A percentile compares a stretch with the other conserved stretches of the same genome.
These are phyloP conservation scores for Penicillium angulare DNA, from an alignment of 495 filamentous ascomycete genomes.

Conservation along the genomic window DNA sequence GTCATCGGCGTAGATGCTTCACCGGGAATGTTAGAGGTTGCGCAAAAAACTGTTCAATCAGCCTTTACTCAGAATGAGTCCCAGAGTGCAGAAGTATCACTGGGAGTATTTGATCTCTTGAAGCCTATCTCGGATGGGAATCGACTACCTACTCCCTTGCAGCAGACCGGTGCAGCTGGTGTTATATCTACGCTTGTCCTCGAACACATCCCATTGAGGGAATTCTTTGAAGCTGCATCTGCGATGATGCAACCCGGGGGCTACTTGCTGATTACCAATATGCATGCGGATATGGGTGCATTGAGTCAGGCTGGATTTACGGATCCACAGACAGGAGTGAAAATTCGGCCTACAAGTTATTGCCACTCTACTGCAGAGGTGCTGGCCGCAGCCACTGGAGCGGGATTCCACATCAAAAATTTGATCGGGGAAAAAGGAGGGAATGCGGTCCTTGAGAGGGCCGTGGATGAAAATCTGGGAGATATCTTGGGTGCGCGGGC, in stretches of 20 bases:
- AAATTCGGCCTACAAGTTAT: conserved; percentile 63
- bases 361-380: conserved; percentile 56
- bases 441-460: conserved; percentile 37
- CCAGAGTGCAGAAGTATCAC: conserved; percentile 1
- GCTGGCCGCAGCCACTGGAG: conserved; percentile 48
- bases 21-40: conserved; percentile 55
- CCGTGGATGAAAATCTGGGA: conserved; percentile 50
- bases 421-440: conserved; percentile 21
- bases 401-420: conserved; percentile 49
- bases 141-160: conserved; percentile 14
- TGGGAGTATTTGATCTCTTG: conserved; percentile 37
- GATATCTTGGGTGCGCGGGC: conserved; percentile 55
- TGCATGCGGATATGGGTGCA: conserved; percentile 69
- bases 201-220: conserved; percentile 60
- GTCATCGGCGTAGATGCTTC: conserved; percentile 53
- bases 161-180: conserved; percentile 33
- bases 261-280: conserved; percentile 65
- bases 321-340: conserved; percentile 52
- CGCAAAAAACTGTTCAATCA: conserved; percentile 27
- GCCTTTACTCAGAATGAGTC: background rate
- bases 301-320: conserved; percentile 68
- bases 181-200: conserved; percentile 66
- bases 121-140: conserved; percentile 8
- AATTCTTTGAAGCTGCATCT: conserved; percentile 55
- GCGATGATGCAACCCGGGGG: conserved; percentile 50